Conservation (phyloP, 768 basidiomycete genomes). For the Mycena maculata region DNA sequence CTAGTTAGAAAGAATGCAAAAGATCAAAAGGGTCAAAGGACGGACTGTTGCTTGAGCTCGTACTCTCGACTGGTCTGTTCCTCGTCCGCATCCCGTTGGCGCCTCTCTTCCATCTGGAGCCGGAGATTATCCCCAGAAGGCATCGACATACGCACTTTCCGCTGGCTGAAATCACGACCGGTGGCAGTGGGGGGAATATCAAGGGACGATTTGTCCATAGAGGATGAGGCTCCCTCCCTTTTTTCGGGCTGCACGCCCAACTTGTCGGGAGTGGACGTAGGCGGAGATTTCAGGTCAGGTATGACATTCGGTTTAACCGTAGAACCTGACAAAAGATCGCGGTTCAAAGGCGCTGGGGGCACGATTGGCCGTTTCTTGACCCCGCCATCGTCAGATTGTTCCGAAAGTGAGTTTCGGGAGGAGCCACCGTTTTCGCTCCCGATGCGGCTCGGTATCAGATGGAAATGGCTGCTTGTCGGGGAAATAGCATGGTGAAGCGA, state of each 20-base stretch:
- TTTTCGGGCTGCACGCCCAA: background rate
- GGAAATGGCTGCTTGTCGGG: slow-evolving; percentile 56
- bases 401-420: slow-evolving; percentile 62
- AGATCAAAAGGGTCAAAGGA: slow-evolving; percentile 20
- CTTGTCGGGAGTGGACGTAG: slow-evolving; percentile 24
- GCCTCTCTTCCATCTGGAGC: slow-evolving; percentile 46
- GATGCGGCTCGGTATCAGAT: slow-evolving; percentile 45
- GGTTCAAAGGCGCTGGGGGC: slow-evolving; percentile 20
- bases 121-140: slow-evolving; percentile 41
- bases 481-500: slow-evolving; percentile 50
- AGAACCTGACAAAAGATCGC: slow-evolving; percentile 23
- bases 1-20: slow-evolving; percentile 20
- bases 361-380: slow-evolving; percentile 20
- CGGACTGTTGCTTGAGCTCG: slow-evolving; percentile 66
- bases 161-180: slow-evolving; percentile 20
- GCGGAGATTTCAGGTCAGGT: slow-evolving; percentile 4
- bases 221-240: background rate
- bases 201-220: slow-evolving; percentile 8
- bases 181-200: slow-evolving; percentile 28
- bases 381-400: slow-evolving; percentile 44
- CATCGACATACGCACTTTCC: slow-evolving; percentile 42
- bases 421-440: slow-evolving; percentile 64
- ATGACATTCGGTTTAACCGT: slow-evolving; percentile 2
- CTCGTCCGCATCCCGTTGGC: slow-evolving; percentile 58
- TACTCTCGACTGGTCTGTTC: slow-evolving; percentile 66